phyloP scores from a whole-genome alignment of 192 early-diverging fungal genomes.

The Rhizoclosmatium sp. region DNA sequence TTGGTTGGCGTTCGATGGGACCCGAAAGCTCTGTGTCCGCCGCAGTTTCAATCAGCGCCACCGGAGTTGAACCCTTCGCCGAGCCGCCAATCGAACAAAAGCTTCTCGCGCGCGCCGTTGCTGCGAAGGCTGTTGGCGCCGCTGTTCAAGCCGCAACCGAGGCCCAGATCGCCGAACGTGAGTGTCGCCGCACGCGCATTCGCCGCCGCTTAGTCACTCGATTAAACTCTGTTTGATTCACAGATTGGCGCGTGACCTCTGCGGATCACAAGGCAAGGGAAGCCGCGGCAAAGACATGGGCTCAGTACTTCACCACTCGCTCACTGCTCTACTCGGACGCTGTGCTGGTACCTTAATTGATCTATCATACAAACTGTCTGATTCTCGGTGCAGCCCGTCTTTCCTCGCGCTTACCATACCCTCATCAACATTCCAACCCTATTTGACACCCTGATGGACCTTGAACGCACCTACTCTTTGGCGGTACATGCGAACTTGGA shows the following conservation, averaged over 20 bases:
- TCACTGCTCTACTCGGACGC: neutral
- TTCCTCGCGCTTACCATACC: slow-evolving; percentile 36
- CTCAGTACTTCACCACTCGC: neutral
- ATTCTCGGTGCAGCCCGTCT: slow-evolving; percentile 29
- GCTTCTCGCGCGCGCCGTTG: neutral
- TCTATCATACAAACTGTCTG: neutral
- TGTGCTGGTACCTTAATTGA: neutral
- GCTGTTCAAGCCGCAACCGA: neutral
- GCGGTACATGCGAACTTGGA: slow-evolving; percentile 19
- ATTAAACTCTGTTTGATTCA: neutral
- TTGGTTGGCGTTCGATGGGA: neutral
- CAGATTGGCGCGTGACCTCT: neutral
- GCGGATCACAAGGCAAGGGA: neutral
- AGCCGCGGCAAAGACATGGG: neutral
- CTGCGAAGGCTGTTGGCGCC: neutral
- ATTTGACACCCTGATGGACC: slow-evolving; percentile 47
- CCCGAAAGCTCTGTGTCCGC: neutral
- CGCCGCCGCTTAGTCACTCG: neutral
- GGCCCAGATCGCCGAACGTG: too few relatives aligned
- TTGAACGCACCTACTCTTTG: slow-evolving; percentile 41
- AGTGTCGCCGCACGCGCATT: too few relatives aligned
- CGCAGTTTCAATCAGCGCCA: neutral
- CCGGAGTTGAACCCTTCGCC: neutral
- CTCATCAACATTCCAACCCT: slow-evolving; percentile 16
- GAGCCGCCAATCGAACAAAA: neutral